phyloP scores from a whole-genome alignment of 495 filamentous ascomycete genomes.

The Aspergillus biplanus region DNA sequence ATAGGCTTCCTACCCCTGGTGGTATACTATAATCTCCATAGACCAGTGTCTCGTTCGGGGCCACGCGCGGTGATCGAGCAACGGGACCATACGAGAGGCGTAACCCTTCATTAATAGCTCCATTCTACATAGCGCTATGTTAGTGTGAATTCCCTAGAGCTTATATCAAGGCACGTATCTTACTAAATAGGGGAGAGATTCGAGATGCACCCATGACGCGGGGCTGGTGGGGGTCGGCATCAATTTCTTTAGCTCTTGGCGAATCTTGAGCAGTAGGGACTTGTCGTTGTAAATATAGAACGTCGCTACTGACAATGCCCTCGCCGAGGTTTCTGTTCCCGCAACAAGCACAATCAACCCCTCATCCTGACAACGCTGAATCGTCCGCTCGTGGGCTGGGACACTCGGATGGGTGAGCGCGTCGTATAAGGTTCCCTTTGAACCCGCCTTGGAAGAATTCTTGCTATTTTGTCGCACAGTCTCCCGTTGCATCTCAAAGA shows the following conservation, averaged over 20 bases:
- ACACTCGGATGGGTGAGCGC: constrained; percentile 26
- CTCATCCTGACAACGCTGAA: constrained; percentile 42
- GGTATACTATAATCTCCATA: constrained; percentile 45
- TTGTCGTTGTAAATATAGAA: too few species aligned
- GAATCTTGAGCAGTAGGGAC: constrained; percentile 14
- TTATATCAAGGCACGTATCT: too few species aligned
- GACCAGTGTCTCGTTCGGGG: constrained; percentile 41
- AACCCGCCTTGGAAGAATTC: not conserved
- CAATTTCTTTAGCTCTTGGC: constrained; percentile 33
- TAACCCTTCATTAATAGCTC: constrained; percentile 51
- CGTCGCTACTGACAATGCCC: constrained; percentile 26
- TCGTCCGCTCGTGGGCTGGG: constrained; percentile 26
- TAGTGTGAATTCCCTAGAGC: too few species aligned
- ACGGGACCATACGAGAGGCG: constrained; percentile 47
- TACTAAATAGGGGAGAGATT: constrained; percentile 55
- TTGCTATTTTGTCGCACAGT: too few species aligned
- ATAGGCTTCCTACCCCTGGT: constrained; percentile 33
- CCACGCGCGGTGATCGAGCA: constrained; percentile 43
- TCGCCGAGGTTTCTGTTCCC: constrained; percentile 46
- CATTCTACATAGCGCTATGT: constrained; percentile 30
- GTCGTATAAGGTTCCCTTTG: constrained; percentile 19
- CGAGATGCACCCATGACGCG: constrained; percentile 46
- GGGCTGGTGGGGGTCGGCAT: constrained; percentile 30
- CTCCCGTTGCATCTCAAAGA: not conserved
- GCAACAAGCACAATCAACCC: constrained; percentile 40